Conservation (phyloP, 1,139 yeast genomes). For the Hyphopichia buzzinii region DNA sequence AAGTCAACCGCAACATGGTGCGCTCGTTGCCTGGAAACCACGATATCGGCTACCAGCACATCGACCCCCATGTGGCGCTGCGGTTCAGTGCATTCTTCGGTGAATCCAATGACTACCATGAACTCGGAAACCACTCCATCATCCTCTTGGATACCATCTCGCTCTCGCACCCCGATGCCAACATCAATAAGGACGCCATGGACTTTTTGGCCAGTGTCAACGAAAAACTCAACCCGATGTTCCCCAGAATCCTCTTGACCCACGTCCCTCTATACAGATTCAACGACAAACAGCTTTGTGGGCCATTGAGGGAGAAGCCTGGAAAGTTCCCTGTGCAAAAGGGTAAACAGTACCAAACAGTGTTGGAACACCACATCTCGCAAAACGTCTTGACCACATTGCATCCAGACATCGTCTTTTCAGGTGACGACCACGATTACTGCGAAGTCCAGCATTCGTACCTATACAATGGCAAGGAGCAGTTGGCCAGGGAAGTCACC, state of each 20-base stretch:
- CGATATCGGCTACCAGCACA: slow-evolving; percentile 87
- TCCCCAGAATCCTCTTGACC: slow-evolving; percentile 69
- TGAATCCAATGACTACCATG: slow-evolving; percentile 51
- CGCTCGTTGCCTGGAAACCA: slow-evolving; percentile 88
- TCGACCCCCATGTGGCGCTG: slow-evolving; percentile 49
- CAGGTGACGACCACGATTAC: slow-evolving; percentile 70
- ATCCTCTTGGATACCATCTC: slow-evolving; percentile 82
- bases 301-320: slow-evolving; percentile 62
- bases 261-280: slow-evolving; percentile 78
- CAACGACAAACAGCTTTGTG: slow-evolving; percentile 57
- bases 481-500: slow-evolving; percentile 68
- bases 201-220: slow-evolving; percentile 25
- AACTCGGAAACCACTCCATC: slow-evolving; percentile 73
- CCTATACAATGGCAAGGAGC: slow-evolving; percentile 25
- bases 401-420: slow-evolving; percentile 41
- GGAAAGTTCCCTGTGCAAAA: slow-evolving; percentile 61
- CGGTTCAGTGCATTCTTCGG: slow-evolving; percentile 79
- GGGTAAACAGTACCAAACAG: slow-evolving; percentile 82
- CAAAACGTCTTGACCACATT: slow-evolving; percentile 27
- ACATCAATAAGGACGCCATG: slow-evolving; percentile 20
- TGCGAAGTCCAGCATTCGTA: slow-evolving; percentile 72
- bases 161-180: slow-evolving; percentile 46
- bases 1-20: slow-evolving; percentile 48
- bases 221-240: slow-evolving; percentile 19
- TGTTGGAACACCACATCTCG: slow-evolving; percentile 38